Base-by-base conservation (phyloP, 2,329 filamentous ascomycete species). In the Penicillium digitatum region DNA sequence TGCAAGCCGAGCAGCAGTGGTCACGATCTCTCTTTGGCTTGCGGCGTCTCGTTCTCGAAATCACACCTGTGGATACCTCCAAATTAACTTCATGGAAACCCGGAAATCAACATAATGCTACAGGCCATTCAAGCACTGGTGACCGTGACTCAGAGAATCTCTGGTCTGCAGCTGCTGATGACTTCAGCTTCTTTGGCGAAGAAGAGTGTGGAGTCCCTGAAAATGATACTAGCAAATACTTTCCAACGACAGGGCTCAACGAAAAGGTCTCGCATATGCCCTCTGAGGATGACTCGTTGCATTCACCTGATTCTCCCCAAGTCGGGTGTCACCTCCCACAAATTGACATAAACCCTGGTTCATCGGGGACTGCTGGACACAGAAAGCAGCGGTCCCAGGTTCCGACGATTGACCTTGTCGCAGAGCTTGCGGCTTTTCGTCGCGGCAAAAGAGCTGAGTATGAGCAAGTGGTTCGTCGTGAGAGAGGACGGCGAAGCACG, bases 131-230 rank as follows among this genome's bases (percentile, higher is more conserved):
- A 7, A 79, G 80, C 29, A 85, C 82, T 0, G 81, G 83, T 44
- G 83, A 86, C 59, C 70, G 74, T 9, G 83, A 86, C 62, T 81
- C 79, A 5, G 83, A 85, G 64, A 77, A 78, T 4, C 75, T 86
- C 11, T 85, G 82, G 83, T 75, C 78, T 47, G 82, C 82, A 9
- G 81, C 82, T 3, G 74, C 78, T 53, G 75, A 80, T 48, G 83
- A 86, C 63, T 86, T 86, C 58, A 82, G 80, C 27, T 84, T 84
- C 68, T 86, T 86, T 55, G 78, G 75, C 1, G 81, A 82, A 37
- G 80, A 80, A 44, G 82, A 84, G 62, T 82, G 81, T 56, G 72
- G 79, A 11, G 72, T 81, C 14, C 78, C 78, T 14, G 72, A 73
- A 24, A 68, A 72, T 49, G 77, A 80, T 31, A 71, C 73, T 6